Percentiles rank a stretch among this genome's conserved stretches.
Evolutionary conservation across 176 grass and related monocot genomes (phyloP).

Genomic region (Aegilops speltoides): DNA sequence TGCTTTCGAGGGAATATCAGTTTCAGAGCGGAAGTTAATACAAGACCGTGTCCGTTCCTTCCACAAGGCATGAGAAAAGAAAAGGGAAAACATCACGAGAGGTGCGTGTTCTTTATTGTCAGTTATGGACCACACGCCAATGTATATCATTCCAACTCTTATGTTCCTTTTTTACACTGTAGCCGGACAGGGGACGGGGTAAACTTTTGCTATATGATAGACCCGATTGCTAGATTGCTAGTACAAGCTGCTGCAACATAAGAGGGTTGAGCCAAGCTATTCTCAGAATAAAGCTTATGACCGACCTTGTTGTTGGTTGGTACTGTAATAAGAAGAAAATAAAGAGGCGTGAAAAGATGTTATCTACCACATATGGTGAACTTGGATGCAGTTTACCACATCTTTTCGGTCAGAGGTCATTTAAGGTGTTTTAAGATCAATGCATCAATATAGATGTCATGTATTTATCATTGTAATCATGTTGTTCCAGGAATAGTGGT

Average conservation of each 20-base stretch:
- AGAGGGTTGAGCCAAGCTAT: neutral
- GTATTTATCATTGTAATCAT: neutral
- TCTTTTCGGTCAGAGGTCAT: neutral
- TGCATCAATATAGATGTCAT: neutral
- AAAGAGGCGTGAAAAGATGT: neutral
- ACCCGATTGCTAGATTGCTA: neutral
- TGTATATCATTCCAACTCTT: neutral
- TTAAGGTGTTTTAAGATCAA: neutral
- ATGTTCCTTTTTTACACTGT: neutral
- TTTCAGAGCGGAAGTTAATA: conserved; percentile 74
- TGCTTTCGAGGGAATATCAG: conserved; percentile 62
- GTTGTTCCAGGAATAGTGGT: neutral
- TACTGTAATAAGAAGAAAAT: conserved; percentile 17
- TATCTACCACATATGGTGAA: neutral
- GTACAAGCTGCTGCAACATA: neutral
- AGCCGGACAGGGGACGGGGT: neutral
- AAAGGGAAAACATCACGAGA: neutral
- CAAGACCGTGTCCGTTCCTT: conserved; percentile 54
- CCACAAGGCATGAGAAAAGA: conserved; percentile 30
- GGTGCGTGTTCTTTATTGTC: neutral
- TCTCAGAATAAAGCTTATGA: conserved; percentile 16
- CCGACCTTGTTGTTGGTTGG: neutral
- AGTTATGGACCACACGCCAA: neutral
- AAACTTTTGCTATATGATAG: neutral
- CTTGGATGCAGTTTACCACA: neutral